Conservation (phyloP, 2,329 filamentous ascomycete species). For the Calonectria hawksworthii region DNA sequence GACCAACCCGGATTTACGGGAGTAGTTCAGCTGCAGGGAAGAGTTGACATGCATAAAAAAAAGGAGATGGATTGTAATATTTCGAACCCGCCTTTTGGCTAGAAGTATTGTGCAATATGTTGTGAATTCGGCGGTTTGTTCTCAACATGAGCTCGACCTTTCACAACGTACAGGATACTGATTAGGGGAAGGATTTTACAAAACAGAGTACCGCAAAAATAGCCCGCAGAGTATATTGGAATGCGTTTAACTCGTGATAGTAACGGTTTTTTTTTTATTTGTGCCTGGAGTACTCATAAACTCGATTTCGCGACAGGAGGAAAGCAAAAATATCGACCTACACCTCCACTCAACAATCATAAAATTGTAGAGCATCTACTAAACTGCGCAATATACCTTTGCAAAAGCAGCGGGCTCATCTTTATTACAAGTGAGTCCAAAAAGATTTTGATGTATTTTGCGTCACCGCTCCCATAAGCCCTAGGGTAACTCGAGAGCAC, state of each 20-base stretch:
- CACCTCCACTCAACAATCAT: background rate
- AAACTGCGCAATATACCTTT: background rate
- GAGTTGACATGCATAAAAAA: no score
- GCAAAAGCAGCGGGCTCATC: background rate
- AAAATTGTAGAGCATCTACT: background rate
- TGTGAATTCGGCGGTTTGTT: background rate
- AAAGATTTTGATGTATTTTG: background rate
- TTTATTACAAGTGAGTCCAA: background rate
- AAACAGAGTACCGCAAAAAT: background rate
- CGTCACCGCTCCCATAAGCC: background rate
- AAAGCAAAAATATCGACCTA: background rate
- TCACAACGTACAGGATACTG: background rate
- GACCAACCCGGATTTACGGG: background rate
- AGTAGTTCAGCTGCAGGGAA: background rate
- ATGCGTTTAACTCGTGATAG: background rate
- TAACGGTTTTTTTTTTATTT: background rate
- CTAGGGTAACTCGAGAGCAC: background rate
- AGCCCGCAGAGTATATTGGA: background rate
- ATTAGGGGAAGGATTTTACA: background rate
- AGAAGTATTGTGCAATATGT: background rate
- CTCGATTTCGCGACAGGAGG: background rate
- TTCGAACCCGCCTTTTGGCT: background rate
- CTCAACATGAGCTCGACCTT: background rate
- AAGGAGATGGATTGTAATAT: background rate
- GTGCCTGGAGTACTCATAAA: background rate